phyloP scores from a whole-genome alignment of 768 basidiomycete genomes.

The Lentinus tigrinus region DNA sequence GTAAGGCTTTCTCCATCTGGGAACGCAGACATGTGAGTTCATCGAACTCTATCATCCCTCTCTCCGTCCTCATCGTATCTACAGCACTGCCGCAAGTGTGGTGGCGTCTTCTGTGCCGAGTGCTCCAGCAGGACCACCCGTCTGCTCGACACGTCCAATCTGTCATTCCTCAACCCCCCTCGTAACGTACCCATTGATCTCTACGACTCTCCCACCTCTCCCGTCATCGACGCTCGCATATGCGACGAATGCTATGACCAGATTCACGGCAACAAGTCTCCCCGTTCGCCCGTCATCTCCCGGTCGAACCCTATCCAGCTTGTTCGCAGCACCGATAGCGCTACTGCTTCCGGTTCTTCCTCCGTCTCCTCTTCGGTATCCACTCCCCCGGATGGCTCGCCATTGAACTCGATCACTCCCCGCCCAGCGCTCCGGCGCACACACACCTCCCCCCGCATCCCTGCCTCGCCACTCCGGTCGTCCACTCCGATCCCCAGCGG shows the following conservation, averaged over 20 bases:
- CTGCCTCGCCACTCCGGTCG: constrained; percentile 26
- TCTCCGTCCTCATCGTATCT: constrained; percentile 26
- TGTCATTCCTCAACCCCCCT: constrained; percentile 71
- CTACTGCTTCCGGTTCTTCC: constrained; percentile 19
- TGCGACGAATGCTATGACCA: constrained; percentile 80
- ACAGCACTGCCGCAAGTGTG: constrained; percentile 84
- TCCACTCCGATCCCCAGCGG: constrained; percentile 21
- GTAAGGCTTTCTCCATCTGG: constrained; percentile 59
- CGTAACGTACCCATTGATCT: constrained; percentile 57
- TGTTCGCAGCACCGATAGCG: constrained; percentile 10
- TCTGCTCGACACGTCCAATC: constrained; percentile 71
- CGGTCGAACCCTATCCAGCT: constrained; percentile 16
- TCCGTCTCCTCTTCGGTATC: constrained; percentile 32
- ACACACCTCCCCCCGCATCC: constrained; percentile 34
- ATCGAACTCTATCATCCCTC: constrained; percentile 1
- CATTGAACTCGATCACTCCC: constrained; percentile 5
- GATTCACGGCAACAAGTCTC: constrained; percentile 54
- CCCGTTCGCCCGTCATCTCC: constrained; percentile 40
- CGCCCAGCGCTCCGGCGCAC: constrained; percentile 26
- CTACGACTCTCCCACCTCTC: constrained; percentile 60
- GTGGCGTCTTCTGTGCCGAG: constrained; percentile 68
- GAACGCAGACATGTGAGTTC: constrained; percentile 72
- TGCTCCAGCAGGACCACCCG: constrained; percentile 61
- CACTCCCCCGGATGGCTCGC: constrained; percentile 29
- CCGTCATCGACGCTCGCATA: constrained; percentile 58